Conservation (phyloP, 2,329 filamentous ascomycete species). For the Colletotrichum somersetense region DNA sequence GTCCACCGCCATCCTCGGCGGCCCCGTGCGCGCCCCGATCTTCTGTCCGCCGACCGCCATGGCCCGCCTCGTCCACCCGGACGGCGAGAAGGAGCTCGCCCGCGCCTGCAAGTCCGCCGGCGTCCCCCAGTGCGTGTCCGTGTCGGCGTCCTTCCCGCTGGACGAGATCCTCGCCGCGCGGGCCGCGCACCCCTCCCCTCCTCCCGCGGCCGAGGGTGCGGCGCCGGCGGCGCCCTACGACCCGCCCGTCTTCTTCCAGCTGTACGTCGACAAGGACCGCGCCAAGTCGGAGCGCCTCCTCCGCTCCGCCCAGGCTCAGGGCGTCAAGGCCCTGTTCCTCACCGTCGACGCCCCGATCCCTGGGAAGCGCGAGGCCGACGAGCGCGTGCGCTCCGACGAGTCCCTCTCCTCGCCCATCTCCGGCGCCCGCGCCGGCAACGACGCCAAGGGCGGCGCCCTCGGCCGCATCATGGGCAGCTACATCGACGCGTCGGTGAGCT, state of each 20-base stretch:
- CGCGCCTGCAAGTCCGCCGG: constrained; percentile 51
- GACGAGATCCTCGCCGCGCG: constrained; percentile 58
- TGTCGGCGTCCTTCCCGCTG: constrained; percentile 70
- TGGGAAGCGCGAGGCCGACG: constrained; percentile 66
- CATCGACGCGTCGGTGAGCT: constrained; percentile 69
- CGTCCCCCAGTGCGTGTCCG: constrained; percentile 72
- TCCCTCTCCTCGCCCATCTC: constrained; percentile 62
- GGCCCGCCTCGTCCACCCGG: constrained; percentile 71
- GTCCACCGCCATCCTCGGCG: constrained; percentile 66
- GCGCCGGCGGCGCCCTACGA: constrained; percentile 44
- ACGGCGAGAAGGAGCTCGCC: constrained; percentile 63
- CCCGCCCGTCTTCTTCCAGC: constrained; percentile 66
- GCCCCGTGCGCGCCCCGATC: constrained; percentile 65
- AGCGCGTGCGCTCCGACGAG: constrained; percentile 62
- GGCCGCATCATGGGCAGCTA: constrained; percentile 68
- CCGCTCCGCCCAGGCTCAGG: constrained; percentile 57
- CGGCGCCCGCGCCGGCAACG: constrained; percentile 62
- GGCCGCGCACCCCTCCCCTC: not conserved
- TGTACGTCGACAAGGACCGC: constrained; percentile 72
- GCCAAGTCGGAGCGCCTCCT: constrained; percentile 64
- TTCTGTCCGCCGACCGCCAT: constrained; percentile 76
- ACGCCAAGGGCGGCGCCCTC: constrained; percentile 66
- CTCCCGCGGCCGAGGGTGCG: not conserved
- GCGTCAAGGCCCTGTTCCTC: constrained; percentile 67
- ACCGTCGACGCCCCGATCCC: constrained; percentile 70